Base-by-base conservation (phyloP, 2,329 filamentous ascomycete genomes). In the Nigrospora sphaerica region DNA sequence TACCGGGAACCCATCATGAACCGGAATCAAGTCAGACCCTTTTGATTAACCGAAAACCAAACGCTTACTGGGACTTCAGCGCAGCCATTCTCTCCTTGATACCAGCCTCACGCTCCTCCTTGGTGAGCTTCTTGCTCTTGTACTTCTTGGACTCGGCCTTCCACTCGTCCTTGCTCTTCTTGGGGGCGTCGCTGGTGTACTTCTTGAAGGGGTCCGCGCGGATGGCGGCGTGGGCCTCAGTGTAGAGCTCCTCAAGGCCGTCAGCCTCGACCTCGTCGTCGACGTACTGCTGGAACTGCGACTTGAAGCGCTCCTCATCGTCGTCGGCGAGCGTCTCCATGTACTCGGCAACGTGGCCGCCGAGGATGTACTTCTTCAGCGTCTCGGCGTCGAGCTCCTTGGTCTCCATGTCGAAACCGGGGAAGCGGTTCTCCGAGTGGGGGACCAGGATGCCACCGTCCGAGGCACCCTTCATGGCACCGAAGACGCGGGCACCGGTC, bases 281-380 rank as follows among this genome's bases (percentile, higher is more conserved):
- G 61, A 95, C 86, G 83, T 98, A 98, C 76, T 93, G 86, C 72
- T 84, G 79, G 86, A 98, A 98, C 81, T 98, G 93, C 63, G 82
- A 84, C 82, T 92, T 92, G 88, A 89, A 98, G 70, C 93, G 91
- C 84, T 98, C 93, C 87, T 98, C 93, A 69, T 98, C 93, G 70
- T 98, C 93, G 65, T 98, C 93, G 75, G 93, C 93, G 57, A 98
- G 88, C 50, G 86, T 93, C 86, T 98, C 93, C 93, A 98, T 98
- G 85, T 98, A 98, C 84, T 98, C 93, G 61, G 92, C 91, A 57
- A 98, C 88, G 83, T 98, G 93, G 53, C 93, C 92, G 68, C 81
- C 93, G 74, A 88, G 92, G 81, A 98, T 98, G 86, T 98, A 98
- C 81, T 91, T 95, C 82, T 92, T 90, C 69, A 98, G 88, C 60